These are phyloP conservation scores for Oemleria cerasiformis DNA, from an alignment of 306 rosid genomes.

Conservation along the genomic window DNA sequence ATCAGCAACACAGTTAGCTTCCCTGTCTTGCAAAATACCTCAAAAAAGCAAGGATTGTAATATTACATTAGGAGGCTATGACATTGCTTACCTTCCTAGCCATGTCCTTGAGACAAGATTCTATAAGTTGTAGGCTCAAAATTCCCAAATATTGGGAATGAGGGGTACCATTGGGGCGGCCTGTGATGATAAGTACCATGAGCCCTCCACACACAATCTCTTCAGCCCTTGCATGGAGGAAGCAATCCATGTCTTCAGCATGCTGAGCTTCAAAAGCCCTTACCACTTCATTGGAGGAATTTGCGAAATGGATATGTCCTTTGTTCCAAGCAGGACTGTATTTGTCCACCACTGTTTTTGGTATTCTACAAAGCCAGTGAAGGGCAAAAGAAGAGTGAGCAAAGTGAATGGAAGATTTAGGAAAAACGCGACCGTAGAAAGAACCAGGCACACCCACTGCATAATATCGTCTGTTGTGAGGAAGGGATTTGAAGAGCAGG, in stretches of 20 bases:
- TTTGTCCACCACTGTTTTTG: slow-evolving; percentile 6
- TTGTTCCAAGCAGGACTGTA: slow-evolving; percentile 29
- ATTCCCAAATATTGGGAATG: slow-evolving; percentile 5
- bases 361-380: slow-evolving; percentile 36
- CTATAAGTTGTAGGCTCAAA: slow-evolving; percentile 8
- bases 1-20: too few species aligned
- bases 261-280: slow-evolving; percentile 30
- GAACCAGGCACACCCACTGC: slow-evolving; percentile 34
- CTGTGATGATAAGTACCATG: slow-evolving; percentile 22
- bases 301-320: slow-evolving; percentile 20
- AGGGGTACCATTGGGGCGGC: background rate
- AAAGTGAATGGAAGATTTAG: slow-evolving; percentile 26
- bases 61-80: too few species aligned
- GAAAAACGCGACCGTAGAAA: slow-evolving; percentile 29
- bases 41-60: too few species aligned
- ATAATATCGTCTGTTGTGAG: slow-evolving; percentile 7
- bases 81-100: slow-evolving; percentile 26
- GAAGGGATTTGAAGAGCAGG: slow-evolving; percentile 29
- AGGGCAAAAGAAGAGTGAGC: slow-evolving; percentile 29
- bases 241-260: slow-evolving; percentile 30
- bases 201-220: slow-evolving; percentile 40
- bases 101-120: slow-evolving; percentile 35
- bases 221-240: slow-evolving; percentile 32
- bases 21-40: too few species aligned
- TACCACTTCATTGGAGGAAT: slow-evolving; percentile 7